Conservation (phyloP, 345 rosid species). For the Hibiscus trionum region DNA sequence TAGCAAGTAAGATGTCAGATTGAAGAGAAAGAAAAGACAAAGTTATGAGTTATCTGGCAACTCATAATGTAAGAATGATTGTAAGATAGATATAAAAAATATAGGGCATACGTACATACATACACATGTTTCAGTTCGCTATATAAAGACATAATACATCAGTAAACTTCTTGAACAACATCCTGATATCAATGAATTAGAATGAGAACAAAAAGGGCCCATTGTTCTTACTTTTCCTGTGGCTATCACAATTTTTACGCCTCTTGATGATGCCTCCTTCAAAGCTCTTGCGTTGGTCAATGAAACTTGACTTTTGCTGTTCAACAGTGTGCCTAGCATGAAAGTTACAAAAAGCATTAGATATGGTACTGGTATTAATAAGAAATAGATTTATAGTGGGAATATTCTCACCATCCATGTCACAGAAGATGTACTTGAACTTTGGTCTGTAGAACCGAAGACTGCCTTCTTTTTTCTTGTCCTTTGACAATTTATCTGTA, state of each 20-base stretch:
- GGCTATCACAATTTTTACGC: constrained; percentile 85
- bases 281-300: constrained; percentile 63
- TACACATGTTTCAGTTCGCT: background rate
- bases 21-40: background rate
- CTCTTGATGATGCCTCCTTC: constrained; percentile 78
- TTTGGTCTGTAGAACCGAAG: constrained; percentile 84
- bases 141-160: background rate
- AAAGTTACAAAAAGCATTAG: constrained; percentile 15
- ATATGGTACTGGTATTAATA: constrained; percentile 7
- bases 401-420: constrained; percentile 81
- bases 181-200: constrained; percentile 5
- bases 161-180: background rate
- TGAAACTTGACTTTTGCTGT: constrained; percentile 70
- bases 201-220: background rate
- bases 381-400: constrained; percentile 8
- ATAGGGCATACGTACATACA: background rate
- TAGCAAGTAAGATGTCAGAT: background rate
- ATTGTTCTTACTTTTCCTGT: constrained; percentile 70
- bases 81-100: background rate
- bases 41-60: background rate
- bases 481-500: constrained; percentile 48
- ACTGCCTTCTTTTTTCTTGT: constrained; percentile 83
- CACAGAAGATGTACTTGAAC: constrained; percentile 91
- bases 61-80: background rate
- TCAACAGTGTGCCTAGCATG: constrained; percentile 66